Evolutionary conservation across 2,329 filamentous ascomycete genomes (phyloP).

Genomic region (Ophiostoma sp.): DNA sequence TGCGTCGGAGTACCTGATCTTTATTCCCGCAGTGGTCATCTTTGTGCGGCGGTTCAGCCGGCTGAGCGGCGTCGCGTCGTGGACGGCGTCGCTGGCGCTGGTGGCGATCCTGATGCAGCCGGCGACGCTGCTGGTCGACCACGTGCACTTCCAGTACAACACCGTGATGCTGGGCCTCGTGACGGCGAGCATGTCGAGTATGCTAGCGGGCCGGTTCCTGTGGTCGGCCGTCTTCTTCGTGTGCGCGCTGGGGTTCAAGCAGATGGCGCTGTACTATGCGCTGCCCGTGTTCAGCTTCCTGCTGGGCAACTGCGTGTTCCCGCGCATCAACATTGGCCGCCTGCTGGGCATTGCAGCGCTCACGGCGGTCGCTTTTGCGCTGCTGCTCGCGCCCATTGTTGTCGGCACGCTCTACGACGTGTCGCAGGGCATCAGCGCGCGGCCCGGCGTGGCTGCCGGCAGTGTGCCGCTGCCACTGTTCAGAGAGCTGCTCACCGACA

Average conservation of each 20-base stretch:
- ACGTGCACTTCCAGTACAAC: slow-evolving; percentile 97
- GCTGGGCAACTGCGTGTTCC: slow-evolving; percentile 77
- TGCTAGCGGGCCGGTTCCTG: slow-evolving; percentile 75
- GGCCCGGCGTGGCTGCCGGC: slow-evolving; percentile 51
- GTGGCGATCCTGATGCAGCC: slow-evolving; percentile 91
- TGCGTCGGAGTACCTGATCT: slow-evolving; percentile 84
- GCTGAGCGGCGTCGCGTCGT: slow-evolving; percentile 68
- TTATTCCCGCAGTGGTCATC: slow-evolving; percentile 76
- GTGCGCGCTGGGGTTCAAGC: slow-evolving; percentile 89
- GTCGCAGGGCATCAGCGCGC: slow-evolving; percentile 55
- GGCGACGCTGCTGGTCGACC: slow-evolving; percentile 82
- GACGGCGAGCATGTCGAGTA: slow-evolving; percentile 78
- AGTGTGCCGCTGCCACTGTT: slow-evolving; percentile 59
- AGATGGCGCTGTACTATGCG: slow-evolving; percentile 98
- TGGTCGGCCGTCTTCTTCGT: slow-evolving; percentile 96
- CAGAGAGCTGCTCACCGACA: slow-evolving; percentile 44
- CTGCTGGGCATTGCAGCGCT: slow-evolving; percentile 69
- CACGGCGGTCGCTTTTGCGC: slow-evolving; percentile 66
- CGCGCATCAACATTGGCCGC: slow-evolving; percentile 59
- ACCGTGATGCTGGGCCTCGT: slow-evolving; percentile 95
- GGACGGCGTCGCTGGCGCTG: slow-evolving; percentile 78
- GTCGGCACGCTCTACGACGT: slow-evolving; percentile 64
- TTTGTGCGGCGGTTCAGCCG: slow-evolving; percentile 78
- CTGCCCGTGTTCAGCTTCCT: slow-evolving; percentile 89
- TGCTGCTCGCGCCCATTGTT: slow-evolving; percentile 71